A percentile compares a stretch with the other conserved stretches of the same genome.
phyloP scores from a whole-genome alignment of 805 yeast genomes.

The Yarrowia sp. region DNA sequence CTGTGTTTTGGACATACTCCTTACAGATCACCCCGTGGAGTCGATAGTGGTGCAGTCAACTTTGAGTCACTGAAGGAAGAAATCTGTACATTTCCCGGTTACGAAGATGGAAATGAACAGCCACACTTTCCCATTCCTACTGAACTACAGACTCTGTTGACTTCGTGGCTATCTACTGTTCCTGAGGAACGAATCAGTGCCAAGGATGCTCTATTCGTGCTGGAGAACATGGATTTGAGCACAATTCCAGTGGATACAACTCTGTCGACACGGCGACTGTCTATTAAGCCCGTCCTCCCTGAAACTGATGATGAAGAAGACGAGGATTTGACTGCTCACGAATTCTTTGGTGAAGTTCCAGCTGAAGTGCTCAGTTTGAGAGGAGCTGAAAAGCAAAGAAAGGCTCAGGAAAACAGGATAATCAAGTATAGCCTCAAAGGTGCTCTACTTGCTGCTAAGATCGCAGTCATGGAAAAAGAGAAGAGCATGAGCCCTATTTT shows the following conservation, averaged over 20 bases:
- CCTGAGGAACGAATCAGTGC: conserved; percentile 56
- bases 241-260: conserved; percentile 1
- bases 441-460: conserved; percentile 1
- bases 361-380: not conserved
- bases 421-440: conserved; percentile 21
- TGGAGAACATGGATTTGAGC: conserved; percentile 3
- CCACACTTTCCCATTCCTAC: conserved; percentile 10
- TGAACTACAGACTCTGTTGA: conserved; percentile 52
- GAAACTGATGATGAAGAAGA: not conserved
- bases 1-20: conserved; percentile 77
- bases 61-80: conserved; percentile 50
- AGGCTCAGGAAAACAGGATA: conserved; percentile 16
- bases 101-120: conserved; percentile 49
- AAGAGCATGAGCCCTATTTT: conserved; percentile 9
- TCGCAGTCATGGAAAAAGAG: not conserved
- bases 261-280: conserved; percentile 1
- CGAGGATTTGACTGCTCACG: not conserved
- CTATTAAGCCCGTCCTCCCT: not conserved
- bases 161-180: conserved; percentile 51
- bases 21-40: conserved; percentile 50
- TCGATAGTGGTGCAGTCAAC: conserved; percentile 44
- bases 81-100: conserved; percentile 50
- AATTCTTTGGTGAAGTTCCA: not conserved
- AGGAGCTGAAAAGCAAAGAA: conserved; percentile 2
- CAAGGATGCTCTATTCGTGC: conserved; percentile 50